Evolutionary conservation across 352 stramenopile species (phyloP), one percentile per base, ranked within the genome.

Genomic region (Globisporangium splendens): DNA sequence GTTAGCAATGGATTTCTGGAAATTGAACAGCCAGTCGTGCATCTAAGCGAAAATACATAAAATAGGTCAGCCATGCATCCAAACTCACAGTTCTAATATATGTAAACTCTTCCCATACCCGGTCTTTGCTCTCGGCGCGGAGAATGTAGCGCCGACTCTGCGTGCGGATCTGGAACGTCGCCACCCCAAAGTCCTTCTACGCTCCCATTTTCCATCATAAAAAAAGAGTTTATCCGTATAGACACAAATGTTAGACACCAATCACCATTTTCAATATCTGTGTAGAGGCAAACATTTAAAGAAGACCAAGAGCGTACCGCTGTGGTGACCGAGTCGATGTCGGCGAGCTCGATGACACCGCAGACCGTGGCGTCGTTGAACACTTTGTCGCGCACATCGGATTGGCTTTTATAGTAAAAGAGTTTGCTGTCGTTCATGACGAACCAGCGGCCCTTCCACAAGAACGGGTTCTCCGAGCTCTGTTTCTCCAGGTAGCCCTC

Each of bases 11-110:
- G 83, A 95, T 72, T 90, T 88, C 54, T 95, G 86, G 66, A 95
- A 95, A 41, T 93, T 91, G 69, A 95, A 95, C 24, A 95, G 66
- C 86, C 86, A 95, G 57, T 93, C 80, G 56, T 93, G 83, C 86
- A 95, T 95, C 85, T 93, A 28, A 53, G 38, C 12, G 10, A 7
- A 47, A 11, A 5, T 13, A 58, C 24, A 44, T 22, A 50, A 50
- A 13, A 43, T 12, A 38, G 28, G 22, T 28, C 35, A 41, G 17
- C 47, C 33, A 46, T 44, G 6, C 8, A 17, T 33, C 18, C 14
- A 17, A 52, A 41, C 12, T 35, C 20, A 22, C 20, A 5, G n/a
- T n/a, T n/a, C n/a, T n/a, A 33, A 49, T 41, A 12, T 41, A 41
- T 13, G 35, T 12, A 41, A 41, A 41, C 35, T 47, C 5, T 31